Conservation (phyloP, 1,284 basidiomycete species). For the Ganoderma lingzhi region DNA sequence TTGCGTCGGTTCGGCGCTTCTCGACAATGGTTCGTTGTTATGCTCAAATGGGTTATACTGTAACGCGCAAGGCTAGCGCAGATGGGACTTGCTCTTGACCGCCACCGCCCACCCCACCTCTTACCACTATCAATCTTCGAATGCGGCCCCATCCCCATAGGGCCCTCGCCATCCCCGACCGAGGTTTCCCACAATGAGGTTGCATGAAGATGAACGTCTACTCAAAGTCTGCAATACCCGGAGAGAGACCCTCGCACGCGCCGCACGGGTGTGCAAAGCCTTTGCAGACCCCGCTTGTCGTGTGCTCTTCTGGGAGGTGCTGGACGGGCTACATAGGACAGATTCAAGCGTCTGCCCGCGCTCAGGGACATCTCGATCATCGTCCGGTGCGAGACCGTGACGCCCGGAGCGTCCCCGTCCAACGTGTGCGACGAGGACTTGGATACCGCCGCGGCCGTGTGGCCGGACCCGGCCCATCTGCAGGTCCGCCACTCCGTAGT, state of each 20-base stretch:
- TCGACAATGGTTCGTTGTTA: too few relatives aligned
- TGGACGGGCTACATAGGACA: too few relatives aligned
- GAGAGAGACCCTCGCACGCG: neutral
- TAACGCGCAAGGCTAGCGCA: too few relatives aligned
- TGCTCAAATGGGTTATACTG: too few relatives aligned
- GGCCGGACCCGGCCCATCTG: neutral
- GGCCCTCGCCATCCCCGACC: neutral
- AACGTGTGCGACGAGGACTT: neutral
- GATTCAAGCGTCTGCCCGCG: neutral
- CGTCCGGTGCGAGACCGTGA: neutral
- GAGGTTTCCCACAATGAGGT: too few relatives aligned
- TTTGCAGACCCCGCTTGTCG: neutral
- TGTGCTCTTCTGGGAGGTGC: too few relatives aligned
- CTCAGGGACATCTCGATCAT: neutral
- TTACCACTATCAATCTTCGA: too few relatives aligned
- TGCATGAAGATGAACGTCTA: neutral
- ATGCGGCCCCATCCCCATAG: neutral
- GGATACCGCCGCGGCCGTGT: neutral
- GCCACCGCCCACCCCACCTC: too few relatives aligned
- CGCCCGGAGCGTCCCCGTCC: neutral
- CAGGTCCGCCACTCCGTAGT: neutral
- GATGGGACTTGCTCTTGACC: too few relatives aligned
- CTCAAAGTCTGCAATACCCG: too few relatives aligned
- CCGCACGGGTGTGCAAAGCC: neutral
- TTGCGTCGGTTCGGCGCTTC: too few relatives aligned